Conservation (phyloP, 805 yeast genomes). For the Pichia nakasei region DNA sequence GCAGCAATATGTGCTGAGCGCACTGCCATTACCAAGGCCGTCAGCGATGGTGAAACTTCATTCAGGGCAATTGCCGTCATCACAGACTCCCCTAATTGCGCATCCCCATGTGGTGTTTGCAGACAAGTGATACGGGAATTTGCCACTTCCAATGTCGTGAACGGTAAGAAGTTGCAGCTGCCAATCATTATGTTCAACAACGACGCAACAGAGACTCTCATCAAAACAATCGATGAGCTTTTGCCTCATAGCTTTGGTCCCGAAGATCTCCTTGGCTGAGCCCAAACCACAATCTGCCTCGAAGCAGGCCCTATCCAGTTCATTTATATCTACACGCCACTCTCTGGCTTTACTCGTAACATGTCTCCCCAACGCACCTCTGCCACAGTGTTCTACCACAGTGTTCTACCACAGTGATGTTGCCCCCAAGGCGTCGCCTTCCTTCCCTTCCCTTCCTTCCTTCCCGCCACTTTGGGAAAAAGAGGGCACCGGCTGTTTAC, state of each 20-base stretch:
- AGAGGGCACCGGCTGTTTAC: too few relatives aligned
- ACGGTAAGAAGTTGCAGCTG: constrained; percentile 1
- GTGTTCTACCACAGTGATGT: too few relatives aligned
- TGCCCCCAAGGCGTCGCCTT: too few relatives aligned
- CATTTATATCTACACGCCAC: too few relatives aligned
- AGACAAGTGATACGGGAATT: constrained; percentile 87
- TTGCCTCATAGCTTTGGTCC: constrained; percentile 9
- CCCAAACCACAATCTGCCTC: too few relatives aligned
- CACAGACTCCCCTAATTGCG: constrained; percentile 48
- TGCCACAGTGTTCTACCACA: too few relatives aligned
- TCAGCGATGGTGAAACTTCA: constrained; percentile 31
- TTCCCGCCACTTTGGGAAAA: too few relatives aligned
- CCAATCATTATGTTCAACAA: constrained; percentile 9
- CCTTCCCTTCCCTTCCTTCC: too few relatives aligned
- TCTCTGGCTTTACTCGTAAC: too few relatives aligned
- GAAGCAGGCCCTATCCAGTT: too few relatives aligned
- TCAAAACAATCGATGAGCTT: constrained; percentile 5
- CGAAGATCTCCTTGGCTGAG: neutral
- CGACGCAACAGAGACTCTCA: neutral
- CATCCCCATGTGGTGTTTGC: constrained; percentile 92
- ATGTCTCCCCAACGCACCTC: too few relatives aligned
- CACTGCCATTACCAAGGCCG: constrained; percentile 51
- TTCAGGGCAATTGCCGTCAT: constrained; percentile 61
- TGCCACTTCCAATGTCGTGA: constrained; percentile 14
- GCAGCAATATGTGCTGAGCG: constrained; percentile 74